Conservation (phyloP, 202 grass and related monocot genomes). For the Elaeis oleifera region DNA sequence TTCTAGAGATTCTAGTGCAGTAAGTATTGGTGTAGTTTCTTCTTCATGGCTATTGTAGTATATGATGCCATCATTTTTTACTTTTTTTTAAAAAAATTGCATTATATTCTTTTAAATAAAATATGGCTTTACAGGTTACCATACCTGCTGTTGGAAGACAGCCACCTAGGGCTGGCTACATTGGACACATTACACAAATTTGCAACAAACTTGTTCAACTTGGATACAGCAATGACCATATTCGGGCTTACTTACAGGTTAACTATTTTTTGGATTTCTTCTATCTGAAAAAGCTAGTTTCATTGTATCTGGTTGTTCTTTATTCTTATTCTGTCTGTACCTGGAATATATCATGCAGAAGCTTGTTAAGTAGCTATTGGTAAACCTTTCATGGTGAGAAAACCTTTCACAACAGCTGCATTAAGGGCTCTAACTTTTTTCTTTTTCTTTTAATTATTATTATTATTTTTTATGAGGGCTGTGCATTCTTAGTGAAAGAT, state of each 20-base stretch:
- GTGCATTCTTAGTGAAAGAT: too few species aligned
- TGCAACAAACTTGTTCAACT: slow-evolving; percentile 25
- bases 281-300: neutral
- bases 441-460: too few species aligned
- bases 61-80: neutral
- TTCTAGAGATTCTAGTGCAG: slow-evolving; percentile 13
- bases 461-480: too few species aligned
- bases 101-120: neutral
- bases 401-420: too few species aligned
- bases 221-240: slow-evolving; percentile 15
- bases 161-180: slow-evolving; percentile 13
- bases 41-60: neutral
- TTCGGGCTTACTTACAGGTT: slow-evolving; percentile 19
- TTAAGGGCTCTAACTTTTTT: too few species aligned
- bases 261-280: neutral
- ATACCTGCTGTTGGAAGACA: slow-evolving; percentile 12
- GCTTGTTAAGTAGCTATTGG: too few species aligned
- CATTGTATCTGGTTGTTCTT: neutral
- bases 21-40: neutral
- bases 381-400: too few species aligned
- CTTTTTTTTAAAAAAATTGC: neutral
- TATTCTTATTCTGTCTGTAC: neutral
- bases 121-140: slow-evolving; percentile 7
- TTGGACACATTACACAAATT: slow-evolving; percentile 27
- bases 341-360: too few species aligned